Evolutionary conservation across 1,284 basidiomycete species (phyloP).

Genomic region (Cutaneotrichosporon arboriforme): DNA sequence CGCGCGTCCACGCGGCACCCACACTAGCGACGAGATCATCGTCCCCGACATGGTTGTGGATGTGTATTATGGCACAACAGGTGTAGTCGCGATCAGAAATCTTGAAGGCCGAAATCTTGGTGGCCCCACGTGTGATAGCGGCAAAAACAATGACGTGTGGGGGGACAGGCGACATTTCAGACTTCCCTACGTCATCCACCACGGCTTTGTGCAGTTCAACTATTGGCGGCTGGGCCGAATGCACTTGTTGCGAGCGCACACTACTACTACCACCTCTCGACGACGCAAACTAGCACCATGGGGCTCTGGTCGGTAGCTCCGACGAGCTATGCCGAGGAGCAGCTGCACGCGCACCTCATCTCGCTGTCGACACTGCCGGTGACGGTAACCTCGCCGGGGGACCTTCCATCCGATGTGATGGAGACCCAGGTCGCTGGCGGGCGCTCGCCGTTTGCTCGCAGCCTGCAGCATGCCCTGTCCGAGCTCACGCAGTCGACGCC

Average conservation of each 20-base stretch:
- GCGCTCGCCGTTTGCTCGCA: slow-evolving; percentile 9
- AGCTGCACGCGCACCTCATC: slow-evolving; percentile 36
- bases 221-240: no score
- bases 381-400: slow-evolving; percentile 15
- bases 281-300: slow-evolving; percentile 13
- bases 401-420: background rate
- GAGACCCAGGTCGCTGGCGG: background rate
- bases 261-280: background rate
- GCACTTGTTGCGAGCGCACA: no score
- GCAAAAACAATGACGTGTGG: slow-evolving; percentile 3
- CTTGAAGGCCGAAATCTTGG: slow-evolving; percentile 4
- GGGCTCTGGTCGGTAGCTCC: slow-evolving; percentile 19
- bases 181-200: no score
- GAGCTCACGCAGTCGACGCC: slow-evolving; percentile 32
- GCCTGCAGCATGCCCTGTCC: slow-evolving; percentile 27
- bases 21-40: slow-evolving; percentile 55
- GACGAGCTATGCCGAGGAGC: slow-evolving; percentile 41
- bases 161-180: background rate
- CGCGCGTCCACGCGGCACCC: slow-evolving; percentile 80
- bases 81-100: background rate
- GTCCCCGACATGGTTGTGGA: slow-evolving; percentile 43
- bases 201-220: no score
- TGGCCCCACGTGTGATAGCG: background rate
- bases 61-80: background rate
- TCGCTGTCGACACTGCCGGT: slow-evolving; percentile 43